Base-by-base conservation (phyloP, 1,284 basidiomycete genomes). In the Malassezia japonica region DNA sequence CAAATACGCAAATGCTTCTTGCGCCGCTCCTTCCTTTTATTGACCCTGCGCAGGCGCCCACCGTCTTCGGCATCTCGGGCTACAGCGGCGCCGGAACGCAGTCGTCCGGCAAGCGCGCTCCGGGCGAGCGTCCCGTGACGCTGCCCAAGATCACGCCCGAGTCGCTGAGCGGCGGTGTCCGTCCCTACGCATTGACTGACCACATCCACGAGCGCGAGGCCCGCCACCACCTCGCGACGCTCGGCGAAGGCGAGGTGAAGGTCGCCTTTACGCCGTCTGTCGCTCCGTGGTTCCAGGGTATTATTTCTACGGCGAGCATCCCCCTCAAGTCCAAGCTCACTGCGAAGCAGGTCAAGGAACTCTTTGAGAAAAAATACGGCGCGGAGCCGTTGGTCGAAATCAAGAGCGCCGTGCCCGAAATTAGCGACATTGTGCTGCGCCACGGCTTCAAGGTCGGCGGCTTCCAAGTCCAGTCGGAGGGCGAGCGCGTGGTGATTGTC, bases 201-300 rank as follows among this genome's bases (percentile, higher is more conserved):
- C 92, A 98, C 76, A 95, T 98, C 67, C 92, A 98, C 77, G 92
- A 98, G 75, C 86, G 92, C 43, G 92, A 98, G 75, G 86, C 90
- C 0, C 82, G 82, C 2, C 77, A 78, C 53, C 92, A 95, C 73
- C 82, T 98, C 37, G 81, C 83, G 2, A 75, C 73, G 15, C 80
- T 92, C 12, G 37, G 47, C 27, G 25, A 34, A 7, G 59, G 44
- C 31, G 62, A 55, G 6, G 75, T 92, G 57, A 80, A 83, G 56
- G 73, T 96, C 27, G 86, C 84, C 9, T 99, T 99, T 75, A 78
- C 90, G 31, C 92, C 92, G 1, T 78, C 79, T 42, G 88, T 96
- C 13, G 84, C 83, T 0, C 85, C 90, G 5, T 98, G 91, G 89
- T 98, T 95, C 77, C 87, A 87, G 60, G 92, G 94, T 6, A 99